Evolutionary conservation across 495 filamentous ascomycete genomes (phyloP).

Genomic region (Neurospora terricola): DNA sequence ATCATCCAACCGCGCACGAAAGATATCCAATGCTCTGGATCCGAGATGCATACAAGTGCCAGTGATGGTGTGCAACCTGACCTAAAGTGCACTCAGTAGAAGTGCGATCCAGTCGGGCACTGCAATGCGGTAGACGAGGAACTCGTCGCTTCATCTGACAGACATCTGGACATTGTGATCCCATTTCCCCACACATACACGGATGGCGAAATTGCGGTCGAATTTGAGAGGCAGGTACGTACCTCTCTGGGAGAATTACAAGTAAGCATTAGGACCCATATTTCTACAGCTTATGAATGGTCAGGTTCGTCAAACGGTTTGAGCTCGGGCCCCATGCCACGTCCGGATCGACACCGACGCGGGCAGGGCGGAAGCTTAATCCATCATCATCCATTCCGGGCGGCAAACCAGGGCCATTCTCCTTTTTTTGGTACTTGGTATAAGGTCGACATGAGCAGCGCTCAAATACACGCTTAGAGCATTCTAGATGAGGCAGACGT

Average conservation of each 20-base stretch:
- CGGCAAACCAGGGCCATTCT: background rate
- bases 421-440: background rate
- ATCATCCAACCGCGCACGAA: background rate
- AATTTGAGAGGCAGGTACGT: background rate
- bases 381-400: background rate
- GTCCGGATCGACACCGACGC: background rate
- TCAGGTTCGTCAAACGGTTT: background rate
- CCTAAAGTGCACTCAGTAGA: background rate
- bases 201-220: background rate
- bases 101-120: background rate
- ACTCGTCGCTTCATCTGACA: background rate
- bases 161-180: background rate
- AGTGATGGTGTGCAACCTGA: background rate
- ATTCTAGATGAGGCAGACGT: background rate
- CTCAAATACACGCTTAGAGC: background rate
- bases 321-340: background rate
- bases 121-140: background rate
- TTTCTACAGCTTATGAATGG: background rate
- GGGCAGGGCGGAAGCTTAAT: background rate
- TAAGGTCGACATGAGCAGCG: background rate
- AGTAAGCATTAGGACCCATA: background rate
- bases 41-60: background rate
- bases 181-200: background rate
- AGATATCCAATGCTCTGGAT: background rate
- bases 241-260: background rate